phyloP scores from a whole-genome alignment of 306 rosid species.

The Inga laurina region DNA sequence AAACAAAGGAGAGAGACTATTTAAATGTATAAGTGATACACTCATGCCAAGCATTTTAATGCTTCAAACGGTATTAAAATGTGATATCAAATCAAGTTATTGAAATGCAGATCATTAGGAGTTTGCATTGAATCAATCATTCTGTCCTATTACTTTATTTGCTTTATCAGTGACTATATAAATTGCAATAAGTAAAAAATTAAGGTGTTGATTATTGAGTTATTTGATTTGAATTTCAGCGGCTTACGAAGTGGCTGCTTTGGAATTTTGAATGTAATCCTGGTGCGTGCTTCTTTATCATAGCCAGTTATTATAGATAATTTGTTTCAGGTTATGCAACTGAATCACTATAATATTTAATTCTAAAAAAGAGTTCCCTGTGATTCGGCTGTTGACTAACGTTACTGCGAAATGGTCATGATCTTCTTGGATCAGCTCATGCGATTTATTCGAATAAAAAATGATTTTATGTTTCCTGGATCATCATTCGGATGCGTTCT shows the following conservation, averaged over 20 bases:
- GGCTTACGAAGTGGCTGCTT: constrained; percentile 78
- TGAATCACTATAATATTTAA: background rate
- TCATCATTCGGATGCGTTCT: background rate
- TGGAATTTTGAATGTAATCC: constrained; percentile 61
- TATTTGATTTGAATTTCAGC: constrained; percentile 55
- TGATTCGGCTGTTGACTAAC: background rate
- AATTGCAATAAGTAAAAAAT: background rate
- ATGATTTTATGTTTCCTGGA: constrained; percentile 1
- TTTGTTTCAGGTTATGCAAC: background rate
- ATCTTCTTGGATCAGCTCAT: background rate
- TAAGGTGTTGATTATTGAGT: constrained; percentile 29
- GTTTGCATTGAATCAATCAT: background rate
- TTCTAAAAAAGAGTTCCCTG: background rate
- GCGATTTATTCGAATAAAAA: background rate
- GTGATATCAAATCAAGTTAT: background rate
- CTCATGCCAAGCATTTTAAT: background rate
- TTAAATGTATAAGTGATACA: background rate
- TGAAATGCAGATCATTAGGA: background rate
- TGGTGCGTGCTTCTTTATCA: constrained; percentile 53
- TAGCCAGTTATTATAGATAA: background rate
- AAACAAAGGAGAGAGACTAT: background rate
- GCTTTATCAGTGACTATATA: background rate
- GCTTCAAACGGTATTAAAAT: background rate
- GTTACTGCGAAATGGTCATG: background rate
- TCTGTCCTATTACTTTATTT: background rate